phyloP scores from a whole-genome alignment of 2,329 filamentous ascomycete genomes.

The Microsporum audouinii region DNA sequence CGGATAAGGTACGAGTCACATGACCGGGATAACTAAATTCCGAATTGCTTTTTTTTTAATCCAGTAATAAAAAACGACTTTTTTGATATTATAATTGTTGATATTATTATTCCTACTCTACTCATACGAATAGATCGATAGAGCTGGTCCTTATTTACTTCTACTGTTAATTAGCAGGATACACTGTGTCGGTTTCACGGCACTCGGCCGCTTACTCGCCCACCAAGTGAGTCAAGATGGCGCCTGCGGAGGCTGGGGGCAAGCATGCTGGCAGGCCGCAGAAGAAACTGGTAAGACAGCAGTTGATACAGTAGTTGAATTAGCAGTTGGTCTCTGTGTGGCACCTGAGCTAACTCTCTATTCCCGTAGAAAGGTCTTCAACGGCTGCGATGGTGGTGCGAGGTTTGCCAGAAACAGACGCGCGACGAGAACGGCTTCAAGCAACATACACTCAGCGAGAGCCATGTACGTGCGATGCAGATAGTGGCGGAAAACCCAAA shows the following conservation, averaged over 20 bases:
- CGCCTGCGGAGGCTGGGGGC: neutral
- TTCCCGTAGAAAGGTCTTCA: conserved; percentile 1
- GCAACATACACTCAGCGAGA: conserved; percentile 70
- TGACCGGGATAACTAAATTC: neutral
- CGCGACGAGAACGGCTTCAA: conserved; percentile 87
- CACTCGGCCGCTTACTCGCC: neutral
- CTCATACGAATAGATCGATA: no score
- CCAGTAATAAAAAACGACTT: no score
- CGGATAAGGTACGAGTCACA: neutral
- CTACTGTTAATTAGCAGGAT: no score
- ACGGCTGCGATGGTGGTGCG: conserved; percentile 75
- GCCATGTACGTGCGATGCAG: conserved; percentile 81
- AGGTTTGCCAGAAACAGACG: conserved; percentile 64
- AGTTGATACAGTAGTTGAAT: neutral
- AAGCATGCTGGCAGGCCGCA: neutral
- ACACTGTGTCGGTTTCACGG: no score
- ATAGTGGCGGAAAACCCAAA: conserved; percentile 77
- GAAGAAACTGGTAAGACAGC: neutral
- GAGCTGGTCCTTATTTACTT: no score
- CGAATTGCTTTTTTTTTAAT: no score
- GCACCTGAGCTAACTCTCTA: neutral
- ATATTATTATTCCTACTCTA: no score
- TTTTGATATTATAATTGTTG: no score
- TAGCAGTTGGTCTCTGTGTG: neutral
- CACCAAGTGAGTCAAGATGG: neutral